Conservation (phyloP, 345 rosid species). For the Lenwebbia sp. region DNA sequence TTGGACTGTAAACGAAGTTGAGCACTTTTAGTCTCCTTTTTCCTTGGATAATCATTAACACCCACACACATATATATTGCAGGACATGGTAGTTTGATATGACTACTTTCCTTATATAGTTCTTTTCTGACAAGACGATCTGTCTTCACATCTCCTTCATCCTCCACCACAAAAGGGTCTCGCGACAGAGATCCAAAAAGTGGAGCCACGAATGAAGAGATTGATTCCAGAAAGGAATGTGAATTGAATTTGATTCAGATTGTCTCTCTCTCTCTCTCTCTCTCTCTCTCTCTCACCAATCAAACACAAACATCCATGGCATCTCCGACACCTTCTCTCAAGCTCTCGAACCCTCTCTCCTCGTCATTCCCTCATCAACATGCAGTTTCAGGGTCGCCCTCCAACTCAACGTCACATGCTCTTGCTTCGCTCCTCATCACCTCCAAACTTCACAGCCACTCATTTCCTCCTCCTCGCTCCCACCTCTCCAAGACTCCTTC, state of each 20-base stretch:
- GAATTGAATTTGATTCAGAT: background rate
- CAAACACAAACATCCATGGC: background rate
- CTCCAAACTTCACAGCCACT: background rate
- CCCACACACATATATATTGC: too few relatives aligned
- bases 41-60: too few relatives aligned
- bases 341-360: background rate
- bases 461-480: background rate
- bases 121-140: background rate
- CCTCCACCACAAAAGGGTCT: background rate
- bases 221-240: background rate
- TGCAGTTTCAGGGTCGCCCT: background rate
- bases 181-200: background rate
- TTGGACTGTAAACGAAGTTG: too few relatives aligned
- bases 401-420: background rate
- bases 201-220: background rate
- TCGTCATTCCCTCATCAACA: background rate
- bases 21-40: too few relatives aligned
- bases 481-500: background rate
- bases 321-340: background rate
- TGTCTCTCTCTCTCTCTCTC: background rate
- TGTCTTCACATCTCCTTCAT: background rate
- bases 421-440: background rate
- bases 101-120: background rate
- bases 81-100: background rate
- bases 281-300: background rate